phyloP scores from a whole-genome alignment of 1,139 yeast genomes.

The Yamadazyma buinensis region DNA sequence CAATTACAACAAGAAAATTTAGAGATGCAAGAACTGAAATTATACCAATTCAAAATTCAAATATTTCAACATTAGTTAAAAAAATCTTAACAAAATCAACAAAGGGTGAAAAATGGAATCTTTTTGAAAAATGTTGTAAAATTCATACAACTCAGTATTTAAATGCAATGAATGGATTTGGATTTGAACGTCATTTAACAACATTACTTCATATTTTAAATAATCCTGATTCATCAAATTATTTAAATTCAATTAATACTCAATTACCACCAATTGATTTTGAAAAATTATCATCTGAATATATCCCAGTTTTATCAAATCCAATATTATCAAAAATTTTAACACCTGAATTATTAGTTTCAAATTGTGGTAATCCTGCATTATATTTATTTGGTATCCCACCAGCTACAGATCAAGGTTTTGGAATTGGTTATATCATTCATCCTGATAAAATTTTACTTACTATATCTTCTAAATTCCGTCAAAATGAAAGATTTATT shows the following conservation, averaged over 20 bases:
- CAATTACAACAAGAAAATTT: slow-evolving; percentile 68
- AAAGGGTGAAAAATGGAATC: slow-evolving; percentile 44
- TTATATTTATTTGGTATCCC: slow-evolving; percentile 70
- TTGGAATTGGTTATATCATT: slow-evolving; percentile 72
- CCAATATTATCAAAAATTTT: slow-evolving; percentile 45
- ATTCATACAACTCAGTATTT: slow-evolving; percentile 47
- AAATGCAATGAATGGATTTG: slow-evolving; percentile 57
- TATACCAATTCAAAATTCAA: slow-evolving; percentile 58
- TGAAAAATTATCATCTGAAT: slow-evolving; percentile 11
- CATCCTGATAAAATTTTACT: slow-evolving; percentile 57
- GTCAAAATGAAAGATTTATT: slow-evolving; percentile 68
- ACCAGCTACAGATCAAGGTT: slow-evolving; percentile 72
- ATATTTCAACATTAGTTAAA: slow-evolving; percentile 53
- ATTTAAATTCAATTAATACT: slow-evolving; percentile 42
- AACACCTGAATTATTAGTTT: slow-evolving; percentile 40
- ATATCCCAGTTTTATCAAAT: slow-evolving; percentile 57
- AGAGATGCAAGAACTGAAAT: slow-evolving; percentile 67
- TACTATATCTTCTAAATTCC: slow-evolving; percentile 68
- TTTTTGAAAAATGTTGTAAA: slow-evolving; percentile 50
- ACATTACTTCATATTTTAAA: slow-evolving; percentile 50
- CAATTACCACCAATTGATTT: slow-evolving; percentile 25
- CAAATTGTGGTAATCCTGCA: slow-evolving; percentile 79
- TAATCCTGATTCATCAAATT: slow-evolving; percentile 27
- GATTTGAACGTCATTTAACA: slow-evolving; percentile 69
- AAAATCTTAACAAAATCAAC: slow-evolving; percentile 53